Conservation (phyloP, 108 stramenopile species). For the Parietichytrium sp. region DNA sequence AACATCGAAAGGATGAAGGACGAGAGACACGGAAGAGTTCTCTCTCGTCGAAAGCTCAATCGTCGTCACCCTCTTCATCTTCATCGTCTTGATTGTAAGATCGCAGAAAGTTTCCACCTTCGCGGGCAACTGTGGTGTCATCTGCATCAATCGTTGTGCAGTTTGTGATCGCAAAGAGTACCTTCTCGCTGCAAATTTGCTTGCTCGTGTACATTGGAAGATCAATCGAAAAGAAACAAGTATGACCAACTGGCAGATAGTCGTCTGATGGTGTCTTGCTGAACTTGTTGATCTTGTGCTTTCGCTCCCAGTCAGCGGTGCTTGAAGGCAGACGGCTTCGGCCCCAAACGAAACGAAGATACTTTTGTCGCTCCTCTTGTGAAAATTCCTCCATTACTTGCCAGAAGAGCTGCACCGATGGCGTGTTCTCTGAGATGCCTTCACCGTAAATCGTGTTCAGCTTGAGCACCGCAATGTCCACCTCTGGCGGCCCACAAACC, state of each 20-base stretch:
- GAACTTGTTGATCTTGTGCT: background rate
- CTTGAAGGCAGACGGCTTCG: constrained; percentile 63
- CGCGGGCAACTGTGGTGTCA: constrained; percentile 29
- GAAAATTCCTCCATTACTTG: constrained; percentile 57
- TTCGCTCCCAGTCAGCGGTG: background rate
- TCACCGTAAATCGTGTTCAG: constrained; percentile 90
- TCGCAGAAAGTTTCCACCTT: background rate
- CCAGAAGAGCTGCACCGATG: constrained; percentile 60
- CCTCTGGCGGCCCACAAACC: background rate
- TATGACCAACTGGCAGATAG: constrained; percentile 86
- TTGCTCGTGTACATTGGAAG: constrained; percentile 81
- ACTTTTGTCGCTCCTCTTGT: constrained; percentile 58
- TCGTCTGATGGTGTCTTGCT: constrained; percentile 61
- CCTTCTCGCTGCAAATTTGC: constrained; percentile 74
- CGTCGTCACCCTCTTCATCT: constrained; percentile 32
- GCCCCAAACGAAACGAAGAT: constrained; percentile 70
- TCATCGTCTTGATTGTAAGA: constrained; percentile 3
- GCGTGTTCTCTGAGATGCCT: constrained; percentile 57
- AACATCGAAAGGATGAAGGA: too few species aligned
- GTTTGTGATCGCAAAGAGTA: constrained; percentile 88
- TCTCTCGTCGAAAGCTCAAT: too few species aligned
- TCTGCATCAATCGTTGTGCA: constrained; percentile 92
- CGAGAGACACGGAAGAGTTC: too few species aligned
- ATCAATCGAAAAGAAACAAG: constrained; percentile 92
- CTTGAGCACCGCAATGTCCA: constrained; percentile 66